These are phyloP conservation scores for Eimeria sp. DNA, from an alignment of 169 alveolate genomes.

Conservation along the genomic window DNA sequence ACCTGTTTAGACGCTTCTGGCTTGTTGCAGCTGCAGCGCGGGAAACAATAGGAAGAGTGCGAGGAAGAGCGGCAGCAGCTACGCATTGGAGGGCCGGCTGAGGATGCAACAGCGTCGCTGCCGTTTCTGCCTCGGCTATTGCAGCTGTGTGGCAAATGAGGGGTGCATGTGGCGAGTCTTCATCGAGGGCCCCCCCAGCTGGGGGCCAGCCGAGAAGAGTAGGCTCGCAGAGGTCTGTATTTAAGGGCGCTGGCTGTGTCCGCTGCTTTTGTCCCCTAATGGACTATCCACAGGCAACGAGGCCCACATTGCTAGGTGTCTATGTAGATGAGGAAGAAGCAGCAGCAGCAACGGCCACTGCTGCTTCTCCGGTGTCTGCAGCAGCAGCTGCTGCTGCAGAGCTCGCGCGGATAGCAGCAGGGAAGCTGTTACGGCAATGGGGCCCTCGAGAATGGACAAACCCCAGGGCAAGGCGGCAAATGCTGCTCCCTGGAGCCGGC, in stretches of 20 bases:
- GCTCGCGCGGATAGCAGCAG: constrained; percentile 33
- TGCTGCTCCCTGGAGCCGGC: constrained; percentile 48
- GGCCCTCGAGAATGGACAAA: constrained; percentile 17
- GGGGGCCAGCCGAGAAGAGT: background rate
- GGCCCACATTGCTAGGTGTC: constrained; percentile 28
- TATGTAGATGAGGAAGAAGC: constrained; percentile 47
- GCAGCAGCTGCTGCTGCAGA: constrained; percentile 47
- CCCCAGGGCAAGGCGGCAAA: background rate
- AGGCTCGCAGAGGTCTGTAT: background rate
- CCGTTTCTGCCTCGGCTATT: constrained; percentile 25
- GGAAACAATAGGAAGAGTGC: background rate
- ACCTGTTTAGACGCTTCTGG: background rate
- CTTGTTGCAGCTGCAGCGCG: background rate
- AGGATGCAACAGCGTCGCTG: background rate
- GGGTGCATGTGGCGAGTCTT: background rate
- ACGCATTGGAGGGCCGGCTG: background rate
- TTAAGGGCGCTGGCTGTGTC: constrained; percentile 27
- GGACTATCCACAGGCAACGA: constrained; percentile 9
- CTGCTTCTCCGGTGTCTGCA: constrained; percentile 34
- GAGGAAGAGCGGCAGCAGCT: background rate
- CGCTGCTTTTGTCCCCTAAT: constrained; percentile 38
- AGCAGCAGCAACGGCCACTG: constrained; percentile 46
- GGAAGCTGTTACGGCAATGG: constrained; percentile 28
- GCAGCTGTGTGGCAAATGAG: constrained; percentile 30
- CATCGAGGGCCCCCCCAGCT: background rate